Percentiles rank a stretch among this genome's conserved stretches.
Conservation (phyloP, 1,284 basidiomycete species). For the Puccinia polysora region DNA sequence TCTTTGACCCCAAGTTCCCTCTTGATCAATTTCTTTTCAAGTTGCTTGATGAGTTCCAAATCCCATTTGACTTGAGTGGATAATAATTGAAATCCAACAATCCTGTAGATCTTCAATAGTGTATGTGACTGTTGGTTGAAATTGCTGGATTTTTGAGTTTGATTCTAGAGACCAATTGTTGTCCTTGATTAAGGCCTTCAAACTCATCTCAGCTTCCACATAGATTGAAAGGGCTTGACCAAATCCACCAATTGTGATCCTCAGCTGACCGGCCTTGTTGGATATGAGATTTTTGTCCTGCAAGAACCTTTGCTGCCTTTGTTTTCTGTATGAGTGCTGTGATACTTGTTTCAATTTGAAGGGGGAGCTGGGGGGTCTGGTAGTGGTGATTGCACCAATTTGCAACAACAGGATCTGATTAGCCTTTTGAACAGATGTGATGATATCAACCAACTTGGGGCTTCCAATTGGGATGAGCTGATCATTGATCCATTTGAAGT, state of each 20-base stretch:
- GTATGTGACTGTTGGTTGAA: conserved; percentile 14
- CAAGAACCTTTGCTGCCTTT: conserved; percentile 16
- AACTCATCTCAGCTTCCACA: conserved; percentile 1
- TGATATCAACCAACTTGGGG: conserved; percentile 22
- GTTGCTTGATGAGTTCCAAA: conserved; percentile 1
- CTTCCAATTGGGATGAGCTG: conserved; percentile 12
- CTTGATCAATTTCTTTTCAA: conserved; percentile 6
- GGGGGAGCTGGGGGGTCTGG: neutral
- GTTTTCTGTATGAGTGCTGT: neutral
- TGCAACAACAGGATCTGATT: conserved; percentile 6
- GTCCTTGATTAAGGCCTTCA: conserved; percentile 10
- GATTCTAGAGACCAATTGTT: conserved; percentile 20
- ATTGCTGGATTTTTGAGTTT: conserved; percentile 4
- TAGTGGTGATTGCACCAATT: neutral
- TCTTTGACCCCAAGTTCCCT: neutral
- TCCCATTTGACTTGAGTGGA: conserved; percentile 30
- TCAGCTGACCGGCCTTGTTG: neutral
- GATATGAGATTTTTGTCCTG: conserved; percentile 21
- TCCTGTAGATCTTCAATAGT: conserved; percentile 1
- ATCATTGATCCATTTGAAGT: conserved; percentile 11
- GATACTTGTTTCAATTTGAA: neutral
- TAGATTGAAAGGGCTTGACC: conserved; percentile 15
- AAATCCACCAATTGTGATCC: neutral
- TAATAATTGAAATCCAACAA: conserved; percentile 13
- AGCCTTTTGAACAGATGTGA: conserved; percentile 8